These are phyloP conservation scores for Calonectria henricotiae DNA, from an alignment of 2,329 filamentous ascomycete species.

Conservation along the genomic window DNA sequence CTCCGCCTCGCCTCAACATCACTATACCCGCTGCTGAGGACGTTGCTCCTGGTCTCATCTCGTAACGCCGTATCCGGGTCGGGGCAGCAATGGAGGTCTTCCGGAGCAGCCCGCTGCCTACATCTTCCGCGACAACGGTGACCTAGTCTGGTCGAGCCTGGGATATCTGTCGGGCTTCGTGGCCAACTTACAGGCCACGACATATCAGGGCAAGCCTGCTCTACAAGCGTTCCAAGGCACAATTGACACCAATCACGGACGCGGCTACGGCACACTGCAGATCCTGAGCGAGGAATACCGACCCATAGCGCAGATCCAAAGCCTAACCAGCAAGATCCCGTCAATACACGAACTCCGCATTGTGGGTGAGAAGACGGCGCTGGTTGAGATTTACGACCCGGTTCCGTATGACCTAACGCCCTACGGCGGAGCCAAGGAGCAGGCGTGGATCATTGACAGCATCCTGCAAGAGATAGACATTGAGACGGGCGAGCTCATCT, in stretches of 20 bases:
- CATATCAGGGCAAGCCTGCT: slow-evolving; percentile 67
- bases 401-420: slow-evolving; percentile 61
- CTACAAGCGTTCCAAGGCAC: slow-evolving; percentile 70
- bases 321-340: slow-evolving; percentile 65
- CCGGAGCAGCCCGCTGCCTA: slow-evolving; percentile 70
- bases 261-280: slow-evolving; percentile 69
- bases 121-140: slow-evolving; percentile 70
- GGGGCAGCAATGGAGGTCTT: slow-evolving; percentile 55
- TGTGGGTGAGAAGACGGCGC: slow-evolving; percentile 67
- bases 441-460: slow-evolving; percentile 66
- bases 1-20: slow-evolving; percentile 54
- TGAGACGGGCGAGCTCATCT: slow-evolving; percentile 40
- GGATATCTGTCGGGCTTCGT: slow-evolving; percentile 68
- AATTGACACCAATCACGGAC: slow-evolving; percentile 66
- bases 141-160: slow-evolving; percentile 72
- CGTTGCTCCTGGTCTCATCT: slow-evolving; percentile 63
- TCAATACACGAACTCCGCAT: slow-evolving; percentile 71
- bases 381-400: slow-evolving; percentile 70
- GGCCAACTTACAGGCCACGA: slow-evolving; percentile 67
- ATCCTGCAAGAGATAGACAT: slow-evolving; percentile 41
- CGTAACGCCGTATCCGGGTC: slow-evolving; percentile 57
- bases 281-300: slow-evolving; percentile 70
- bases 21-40: slow-evolving; percentile 60
- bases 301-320: slow-evolving; percentile 67
- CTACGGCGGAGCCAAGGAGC: slow-evolving; percentile 64